Percentiles rank a stretch among this genome's conserved stretches.
phyloP scores from a whole-genome alignment of 768 basidiomycete genomes.

The Russula compacta region DNA sequence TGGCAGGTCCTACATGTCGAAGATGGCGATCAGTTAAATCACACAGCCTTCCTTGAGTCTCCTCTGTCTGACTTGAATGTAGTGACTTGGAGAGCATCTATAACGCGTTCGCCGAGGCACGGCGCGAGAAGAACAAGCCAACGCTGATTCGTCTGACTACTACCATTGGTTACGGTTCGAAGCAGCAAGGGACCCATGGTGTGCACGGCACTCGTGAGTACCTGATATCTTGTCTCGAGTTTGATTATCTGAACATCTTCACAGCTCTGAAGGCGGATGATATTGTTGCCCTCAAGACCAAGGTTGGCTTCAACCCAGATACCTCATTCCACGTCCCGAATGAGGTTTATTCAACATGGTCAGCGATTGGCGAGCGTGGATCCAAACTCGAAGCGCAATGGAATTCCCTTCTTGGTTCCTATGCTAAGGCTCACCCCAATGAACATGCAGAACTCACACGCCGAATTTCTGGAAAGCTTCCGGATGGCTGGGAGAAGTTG shows the following conservation, averaged over 20 bases:
- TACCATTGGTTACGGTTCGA: slow-evolving; percentile 91
- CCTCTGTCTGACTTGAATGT: slow-evolving; percentile 9
- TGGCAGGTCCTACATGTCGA: slow-evolving; percentile 88
- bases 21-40: slow-evolving; percentile 61
- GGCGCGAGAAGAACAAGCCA: slow-evolving; percentile 70
- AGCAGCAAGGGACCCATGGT: slow-evolving; percentile 86
- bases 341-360: slow-evolving; percentile 62
- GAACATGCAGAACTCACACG: slow-evolving; percentile 83
- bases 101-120: slow-evolving; percentile 69
- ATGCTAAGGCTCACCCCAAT: slow-evolving; percentile 68
- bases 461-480: slow-evolving; percentile 75
- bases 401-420: slow-evolving; percentile 57
- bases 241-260: slow-evolving; percentile 7
- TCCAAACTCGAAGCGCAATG: slow-evolving; percentile 67
- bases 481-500: slow-evolving; percentile 76
- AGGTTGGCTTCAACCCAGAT: slow-evolving; percentile 74
- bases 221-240: neutral
- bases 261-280: slow-evolving; percentile 90
- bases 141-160: slow-evolving; percentile 81
- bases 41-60: neutral
- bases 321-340: slow-evolving; percentile 71
- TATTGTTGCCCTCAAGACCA: slow-evolving; percentile 70
- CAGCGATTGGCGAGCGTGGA: slow-evolving; percentile 58
- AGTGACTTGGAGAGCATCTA: slow-evolving; percentile 74
- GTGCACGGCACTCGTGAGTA: slow-evolving; percentile 87